Evolutionary conservation across 257 asterid genomes (phyloP).

Genomic region (Datura wrightii): DNA sequence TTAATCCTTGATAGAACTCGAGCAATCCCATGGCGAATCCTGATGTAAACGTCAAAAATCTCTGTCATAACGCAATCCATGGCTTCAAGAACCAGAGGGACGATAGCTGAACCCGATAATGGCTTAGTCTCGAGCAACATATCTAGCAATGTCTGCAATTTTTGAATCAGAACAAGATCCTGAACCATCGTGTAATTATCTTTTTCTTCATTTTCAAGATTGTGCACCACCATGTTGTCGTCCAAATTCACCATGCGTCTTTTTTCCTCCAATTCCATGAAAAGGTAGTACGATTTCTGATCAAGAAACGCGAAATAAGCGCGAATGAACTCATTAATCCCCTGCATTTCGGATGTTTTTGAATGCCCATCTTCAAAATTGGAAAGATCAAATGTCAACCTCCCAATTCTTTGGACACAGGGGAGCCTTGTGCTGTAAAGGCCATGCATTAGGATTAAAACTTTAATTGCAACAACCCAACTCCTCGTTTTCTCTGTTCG

Average conservation of each 20-base stretch:
- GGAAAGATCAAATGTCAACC: constrained; percentile 81
- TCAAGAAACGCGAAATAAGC: constrained; percentile 76
- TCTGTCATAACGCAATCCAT: constrained; percentile 74
- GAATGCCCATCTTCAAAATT: constrained; percentile 56
- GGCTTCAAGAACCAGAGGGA: constrained; percentile 60
- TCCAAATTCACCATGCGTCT: background rate
- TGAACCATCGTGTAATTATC: constrained; percentile 34
- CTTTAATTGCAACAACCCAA: constrained; percentile 81
- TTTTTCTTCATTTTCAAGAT: background rate
- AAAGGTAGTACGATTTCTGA: constrained; percentile 55
- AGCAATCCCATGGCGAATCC: constrained; percentile 67
- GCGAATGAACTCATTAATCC: constrained; percentile 57
- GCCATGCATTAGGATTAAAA: constrained; percentile 68
- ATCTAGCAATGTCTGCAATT: constrained; percentile 62
- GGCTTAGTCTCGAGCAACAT: constrained; percentile 68
- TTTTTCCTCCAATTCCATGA: constrained; percentile 46
- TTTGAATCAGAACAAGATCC: constrained; percentile 57
- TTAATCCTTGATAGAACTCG: constrained; percentile 57
- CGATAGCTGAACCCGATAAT: constrained; percentile 41
- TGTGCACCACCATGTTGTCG: background rate
- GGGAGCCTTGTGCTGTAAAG: constrained; percentile 47
- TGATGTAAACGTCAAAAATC: constrained; percentile 62
- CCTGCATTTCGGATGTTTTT: constrained; percentile 47
- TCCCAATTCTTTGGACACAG: constrained; percentile 55
- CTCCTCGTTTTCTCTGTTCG: constrained; percentile 58